These are phyloP conservation scores for Suhomyces terraborum DNA, from an alignment of 1,139 yeast species.

Conservation along the genomic window DNA sequence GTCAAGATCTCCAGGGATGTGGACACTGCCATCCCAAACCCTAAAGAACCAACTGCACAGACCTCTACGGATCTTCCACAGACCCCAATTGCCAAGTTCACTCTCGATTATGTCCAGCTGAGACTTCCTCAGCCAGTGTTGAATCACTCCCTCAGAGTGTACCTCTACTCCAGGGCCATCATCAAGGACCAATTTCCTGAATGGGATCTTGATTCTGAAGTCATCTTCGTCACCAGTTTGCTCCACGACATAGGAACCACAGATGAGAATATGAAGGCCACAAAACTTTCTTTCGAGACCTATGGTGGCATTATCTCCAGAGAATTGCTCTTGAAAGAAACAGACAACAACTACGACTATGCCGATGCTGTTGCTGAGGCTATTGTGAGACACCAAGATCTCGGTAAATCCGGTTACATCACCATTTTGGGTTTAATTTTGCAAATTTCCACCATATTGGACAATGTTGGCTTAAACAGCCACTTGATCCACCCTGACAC, in stretches of 20 bases:
- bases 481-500: constrained; percentile 36
- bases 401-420: constrained; percentile 38
- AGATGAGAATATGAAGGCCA: constrained; percentile 35
- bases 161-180: constrained; percentile 35
- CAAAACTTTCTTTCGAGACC: constrained; percentile 42
- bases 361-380: constrained; percentile 46
- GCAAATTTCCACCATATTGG: constrained; percentile 40
- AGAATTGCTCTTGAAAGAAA: constrained; percentile 29
- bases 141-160: constrained; percentile 38
- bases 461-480: constrained; percentile 38
- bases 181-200: constrained; percentile 39
- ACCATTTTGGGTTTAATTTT: constrained; percentile 40
- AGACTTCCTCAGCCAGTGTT: constrained; percentile 31
- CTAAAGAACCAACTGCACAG: constrained; percentile 32
- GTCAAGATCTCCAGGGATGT: constrained; percentile 34
- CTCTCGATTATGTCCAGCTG: constrained; percentile 28
- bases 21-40: constrained; percentile 28
- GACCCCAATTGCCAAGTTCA: constrained; percentile 22
- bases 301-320: constrained; percentile 39
- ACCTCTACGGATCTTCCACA: constrained; percentile 25
- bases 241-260: constrained; percentile 44
- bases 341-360: constrained; percentile 26
- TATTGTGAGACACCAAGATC: constrained; percentile 41
- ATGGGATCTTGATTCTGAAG: constrained; percentile 37
- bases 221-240: constrained; percentile 35